Conservation (phyloP, 257 asterid species). For the Ajuga chamaepitys region DNA sequence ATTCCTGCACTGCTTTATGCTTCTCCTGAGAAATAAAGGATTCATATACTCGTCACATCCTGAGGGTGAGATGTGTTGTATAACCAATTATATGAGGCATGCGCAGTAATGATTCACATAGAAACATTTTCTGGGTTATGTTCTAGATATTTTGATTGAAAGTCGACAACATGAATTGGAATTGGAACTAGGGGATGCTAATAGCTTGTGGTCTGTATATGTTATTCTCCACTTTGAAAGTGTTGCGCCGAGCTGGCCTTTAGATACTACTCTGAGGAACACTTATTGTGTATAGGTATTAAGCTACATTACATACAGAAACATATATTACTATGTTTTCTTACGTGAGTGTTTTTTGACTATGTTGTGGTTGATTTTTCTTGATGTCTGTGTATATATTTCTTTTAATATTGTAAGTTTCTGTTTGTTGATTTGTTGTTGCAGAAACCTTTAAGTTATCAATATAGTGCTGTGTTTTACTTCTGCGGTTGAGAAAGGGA, state of each 20-base stretch:
- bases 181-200: neutral
- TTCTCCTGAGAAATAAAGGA: neutral
- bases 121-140: neutral
- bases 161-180: too few relatives aligned
- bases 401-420: neutral
- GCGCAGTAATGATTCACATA: too few relatives aligned
- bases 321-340: neutral
- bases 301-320: neutral
- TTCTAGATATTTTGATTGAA: neutral
- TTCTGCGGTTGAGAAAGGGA: constrained; percentile 19
- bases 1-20: neutral
- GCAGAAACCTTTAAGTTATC: constrained; percentile 3
- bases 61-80: neutral
- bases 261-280: neutral
- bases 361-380: neutral
- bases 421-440: neutral
- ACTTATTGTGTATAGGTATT: neutral
- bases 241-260: too few relatives aligned
- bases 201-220: neutral
- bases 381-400: neutral
- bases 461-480: neutral
- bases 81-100: neutral
- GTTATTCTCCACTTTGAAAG: neutral
- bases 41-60: neutral
- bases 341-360: neutral